Evolutionary conservation across 23 red algal genomes (phyloP).

Genomic region (Gracilaria domingensis): DNA sequence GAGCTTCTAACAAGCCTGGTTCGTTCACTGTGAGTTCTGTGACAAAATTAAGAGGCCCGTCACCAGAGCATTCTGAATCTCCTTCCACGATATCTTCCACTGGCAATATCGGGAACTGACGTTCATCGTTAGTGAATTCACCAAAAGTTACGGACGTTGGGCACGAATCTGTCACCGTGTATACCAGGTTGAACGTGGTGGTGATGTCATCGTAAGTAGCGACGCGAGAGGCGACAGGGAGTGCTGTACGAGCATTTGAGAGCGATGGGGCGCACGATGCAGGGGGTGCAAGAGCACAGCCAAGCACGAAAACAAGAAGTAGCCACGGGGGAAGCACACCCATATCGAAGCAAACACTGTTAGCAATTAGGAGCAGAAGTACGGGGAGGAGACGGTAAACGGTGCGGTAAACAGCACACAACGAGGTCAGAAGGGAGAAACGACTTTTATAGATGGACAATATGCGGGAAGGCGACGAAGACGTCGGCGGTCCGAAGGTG

Average conservation of each 20-base stretch:
- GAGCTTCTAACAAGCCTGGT: constrained; percentile 19
- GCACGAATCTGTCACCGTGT: constrained; percentile 9
- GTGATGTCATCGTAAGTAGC: constrained; percentile 43
- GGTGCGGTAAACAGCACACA: neutral
- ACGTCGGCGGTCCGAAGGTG: neutral
- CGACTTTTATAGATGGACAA: neutral
- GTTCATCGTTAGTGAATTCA: constrained; percentile 33
- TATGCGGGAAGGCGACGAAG: constrained; percentile 7
- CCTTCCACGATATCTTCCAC: constrained; percentile 23
- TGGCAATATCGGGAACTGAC: constrained; percentile 27
- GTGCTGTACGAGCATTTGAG: neutral
- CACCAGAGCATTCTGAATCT: constrained; percentile 16
- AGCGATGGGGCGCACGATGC: neutral
- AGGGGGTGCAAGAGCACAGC: neutral
- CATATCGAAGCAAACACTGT: neutral
- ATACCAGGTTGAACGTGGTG: constrained; percentile 28
- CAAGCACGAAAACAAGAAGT: neutral
- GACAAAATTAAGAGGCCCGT: constrained; percentile 34
- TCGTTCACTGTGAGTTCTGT: constrained; percentile 41
- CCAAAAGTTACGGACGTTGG: constrained; percentile 31
- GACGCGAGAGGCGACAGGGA: constrained; percentile 11
- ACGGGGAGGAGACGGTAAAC: neutral
- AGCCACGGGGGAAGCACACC: no score
- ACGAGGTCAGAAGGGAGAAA: neutral
- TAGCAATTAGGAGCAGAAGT: neutral